Base-by-base conservation (phyloP, 495 filamentous ascomycete genomes). In the Aeminium ludgeri region DNA sequence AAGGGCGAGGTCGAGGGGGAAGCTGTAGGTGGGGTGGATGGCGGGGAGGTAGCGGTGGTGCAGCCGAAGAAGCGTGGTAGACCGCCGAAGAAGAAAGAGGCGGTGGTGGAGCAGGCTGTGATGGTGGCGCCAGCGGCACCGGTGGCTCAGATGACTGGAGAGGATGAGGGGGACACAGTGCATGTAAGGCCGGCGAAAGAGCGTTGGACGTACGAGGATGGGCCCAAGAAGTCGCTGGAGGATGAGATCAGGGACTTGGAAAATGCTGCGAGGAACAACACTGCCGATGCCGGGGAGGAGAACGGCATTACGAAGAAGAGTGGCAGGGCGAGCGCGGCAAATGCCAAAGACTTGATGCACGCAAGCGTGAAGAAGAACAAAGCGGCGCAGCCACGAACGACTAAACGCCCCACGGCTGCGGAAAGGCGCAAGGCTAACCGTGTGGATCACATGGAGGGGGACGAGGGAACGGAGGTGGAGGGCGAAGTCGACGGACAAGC, bases 161-260 rank as follows among this genome's bases (percentile, higher is more conserved):
- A 25, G 15, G 19, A 31, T 10, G 18, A 10, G 20, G 32, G 12
- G 18, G 40, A 10, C 17, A 23, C 11, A 28, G 28, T 17, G 27
- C 27, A 28, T 2, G n/a, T 30, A 38, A 32, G 32, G 12, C 31
- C 25, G 10, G 30, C 18, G 12, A 34, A 10, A 3, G 30, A 10
- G 15, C 8, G 25, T 12, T 29, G 34, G 15, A 16, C 19, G n/a
- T 33, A 40, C 8, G 29, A 31, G 5, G 30, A 25, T 3, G 34
- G 34, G 32, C 20, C 30, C 17, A 49, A 49, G 41, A 42, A 34
- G 8, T 25, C 43, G 10, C 43, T 50, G 20, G 48, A 50, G 23
- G 40, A 50, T 31, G 43, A 50, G 39, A 50, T 50, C 33, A 38
- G 23, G 29, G 48, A 50, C 11, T 15, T 46, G 13, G 48, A 37